Evolutionary conservation across 2,329 filamentous ascomycete species (phyloP).

Genomic region (Exophiala calicioides): DNA sequence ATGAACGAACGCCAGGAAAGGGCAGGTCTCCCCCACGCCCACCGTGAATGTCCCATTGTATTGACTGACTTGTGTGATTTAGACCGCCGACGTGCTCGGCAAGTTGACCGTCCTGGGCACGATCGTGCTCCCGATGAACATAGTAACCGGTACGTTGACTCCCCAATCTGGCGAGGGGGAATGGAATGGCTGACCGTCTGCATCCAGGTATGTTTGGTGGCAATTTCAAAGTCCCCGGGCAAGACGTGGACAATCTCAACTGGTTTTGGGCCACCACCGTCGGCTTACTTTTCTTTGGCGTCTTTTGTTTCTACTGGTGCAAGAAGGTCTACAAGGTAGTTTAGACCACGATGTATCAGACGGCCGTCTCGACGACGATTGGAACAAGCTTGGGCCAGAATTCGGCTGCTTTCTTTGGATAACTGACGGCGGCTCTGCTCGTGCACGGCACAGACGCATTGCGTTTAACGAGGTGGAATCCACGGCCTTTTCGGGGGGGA

Average conservation of each 20-base stretch:
- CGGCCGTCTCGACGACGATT: no score
- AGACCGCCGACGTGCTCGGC: constrained; percentile 86
- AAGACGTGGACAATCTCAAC: constrained; percentile 73
- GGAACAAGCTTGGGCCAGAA: no score
- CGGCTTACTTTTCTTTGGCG: constrained; percentile 74
- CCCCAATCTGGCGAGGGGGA: neutral
- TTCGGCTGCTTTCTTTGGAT: no score
- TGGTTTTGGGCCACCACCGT: constrained; percentile 77
- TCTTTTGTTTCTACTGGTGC: constrained; percentile 76
- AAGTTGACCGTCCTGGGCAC: constrained; percentile 95
- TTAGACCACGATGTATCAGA: constrained; percentile 37
- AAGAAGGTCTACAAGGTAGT: constrained; percentile 83
- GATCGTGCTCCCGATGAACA: constrained; percentile 97
- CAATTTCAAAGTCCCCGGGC: constrained; percentile 92
- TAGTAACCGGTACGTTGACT: constrained; percentile 90
- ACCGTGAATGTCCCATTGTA: neutral
- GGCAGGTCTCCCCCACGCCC: constrained; percentile 23
- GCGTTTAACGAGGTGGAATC: no score
- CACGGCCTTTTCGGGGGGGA: no score
- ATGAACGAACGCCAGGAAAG: constrained; percentile 98
- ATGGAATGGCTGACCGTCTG: constrained; percentile 2
- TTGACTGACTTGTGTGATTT: constrained; percentile 4
- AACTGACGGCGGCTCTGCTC: no score
- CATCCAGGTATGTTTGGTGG: constrained; percentile 51
- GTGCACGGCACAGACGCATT: no score